Evolutionary conservation across 179 eudicot genomes (phyloP).

Genomic region (Spinacia oleracea): DNA sequence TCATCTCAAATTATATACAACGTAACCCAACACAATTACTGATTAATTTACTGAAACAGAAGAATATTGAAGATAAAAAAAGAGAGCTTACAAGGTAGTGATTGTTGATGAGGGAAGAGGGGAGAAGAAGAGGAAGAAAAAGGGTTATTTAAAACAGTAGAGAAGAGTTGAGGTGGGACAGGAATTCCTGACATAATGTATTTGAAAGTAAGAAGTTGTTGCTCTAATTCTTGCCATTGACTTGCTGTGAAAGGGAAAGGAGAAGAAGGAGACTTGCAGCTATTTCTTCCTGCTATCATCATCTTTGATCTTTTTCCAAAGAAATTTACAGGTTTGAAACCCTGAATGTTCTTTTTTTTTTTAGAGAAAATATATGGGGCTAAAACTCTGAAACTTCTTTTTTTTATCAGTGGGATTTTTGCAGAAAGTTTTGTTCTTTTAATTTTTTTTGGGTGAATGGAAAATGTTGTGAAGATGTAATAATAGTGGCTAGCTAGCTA

Average conservation of each 20-base stretch:
- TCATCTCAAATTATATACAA: too few relatives aligned
- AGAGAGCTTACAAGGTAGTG: conserved; percentile 25
- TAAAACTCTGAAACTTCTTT: not conserved
- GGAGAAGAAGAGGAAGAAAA: conserved; percentile 19
- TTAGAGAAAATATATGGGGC: not conserved
- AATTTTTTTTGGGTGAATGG: not conserved
- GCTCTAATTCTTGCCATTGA: conserved; percentile 49
- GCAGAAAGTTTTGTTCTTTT: not conserved
- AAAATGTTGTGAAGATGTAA: not conserved
- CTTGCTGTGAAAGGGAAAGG: conserved; percentile 42
- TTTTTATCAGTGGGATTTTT: not conserved
- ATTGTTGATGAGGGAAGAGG: conserved; percentile 30
- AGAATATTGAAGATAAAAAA: too few relatives aligned
- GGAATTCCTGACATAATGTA: conserved; percentile 47
- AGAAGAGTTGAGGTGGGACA: conserved; percentile 48
- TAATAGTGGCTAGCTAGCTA: not conserved
- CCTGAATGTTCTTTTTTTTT: not conserved
- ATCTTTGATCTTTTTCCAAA: not conserved
- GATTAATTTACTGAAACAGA: too few relatives aligned
- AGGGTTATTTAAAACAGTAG: conserved; percentile 26
- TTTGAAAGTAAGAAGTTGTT: conserved; percentile 45
- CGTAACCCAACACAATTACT: not conserved
- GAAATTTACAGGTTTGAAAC: too few relatives aligned
- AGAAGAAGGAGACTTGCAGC: not conserved
- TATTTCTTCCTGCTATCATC: conserved; percentile 25